Percentiles rank a stretch among this genome's conserved stretches.
Evolutionary conservation across 345 rosid genomes (phyloP).

Genomic region (Lumnitzera littorea): DNA sequence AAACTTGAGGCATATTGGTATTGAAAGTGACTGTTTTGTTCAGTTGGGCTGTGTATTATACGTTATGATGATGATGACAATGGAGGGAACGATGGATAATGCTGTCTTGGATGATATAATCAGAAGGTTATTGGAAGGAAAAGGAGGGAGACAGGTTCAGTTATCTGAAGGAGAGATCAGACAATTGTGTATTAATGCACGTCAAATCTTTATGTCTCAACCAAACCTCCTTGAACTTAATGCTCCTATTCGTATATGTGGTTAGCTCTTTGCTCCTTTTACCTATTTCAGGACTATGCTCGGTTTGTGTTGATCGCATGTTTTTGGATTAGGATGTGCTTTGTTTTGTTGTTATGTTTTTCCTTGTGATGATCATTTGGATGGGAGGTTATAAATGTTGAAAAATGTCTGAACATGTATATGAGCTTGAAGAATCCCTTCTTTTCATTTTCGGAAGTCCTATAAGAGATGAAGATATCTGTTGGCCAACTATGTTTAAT

Average conservation of each 20-base stretch:
- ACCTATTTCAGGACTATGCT: neutral
- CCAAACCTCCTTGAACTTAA: constrained; percentile 74
- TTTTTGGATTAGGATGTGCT: too few species aligned
- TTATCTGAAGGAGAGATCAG: constrained; percentile 97
- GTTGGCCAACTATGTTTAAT: too few species aligned
- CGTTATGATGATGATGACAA: constrained; percentile 51
- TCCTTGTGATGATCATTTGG: too few species aligned
- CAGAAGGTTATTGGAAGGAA: constrained; percentile 83
- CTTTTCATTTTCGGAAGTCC: too few species aligned
- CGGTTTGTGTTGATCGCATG: neutral
- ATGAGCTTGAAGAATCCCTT: too few species aligned
- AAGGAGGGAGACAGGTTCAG: constrained; percentile 92
- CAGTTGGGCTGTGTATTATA: neutral
- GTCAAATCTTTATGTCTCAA: constrained; percentile 88
- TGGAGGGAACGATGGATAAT: constrained; percentile 75
- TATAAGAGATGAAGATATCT: too few species aligned
- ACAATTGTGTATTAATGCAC: constrained; percentile 90
- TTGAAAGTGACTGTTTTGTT: too few species aligned
- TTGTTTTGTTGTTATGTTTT: neutral
- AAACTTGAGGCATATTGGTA: too few species aligned
- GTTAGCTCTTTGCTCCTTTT: constrained; percentile 25
- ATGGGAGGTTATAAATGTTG: too few species aligned
- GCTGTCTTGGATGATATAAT: constrained; percentile 87
- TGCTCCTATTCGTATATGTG: constrained; percentile 90
- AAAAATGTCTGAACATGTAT: too few species aligned